Percentiles rank a stretch among this genome's conserved stretches.
These are phyloP conservation scores for Didymella arachidicola DNA, from an alignment of 2,329 filamentous ascomycete genomes.

Conservation along the genomic window DNA sequence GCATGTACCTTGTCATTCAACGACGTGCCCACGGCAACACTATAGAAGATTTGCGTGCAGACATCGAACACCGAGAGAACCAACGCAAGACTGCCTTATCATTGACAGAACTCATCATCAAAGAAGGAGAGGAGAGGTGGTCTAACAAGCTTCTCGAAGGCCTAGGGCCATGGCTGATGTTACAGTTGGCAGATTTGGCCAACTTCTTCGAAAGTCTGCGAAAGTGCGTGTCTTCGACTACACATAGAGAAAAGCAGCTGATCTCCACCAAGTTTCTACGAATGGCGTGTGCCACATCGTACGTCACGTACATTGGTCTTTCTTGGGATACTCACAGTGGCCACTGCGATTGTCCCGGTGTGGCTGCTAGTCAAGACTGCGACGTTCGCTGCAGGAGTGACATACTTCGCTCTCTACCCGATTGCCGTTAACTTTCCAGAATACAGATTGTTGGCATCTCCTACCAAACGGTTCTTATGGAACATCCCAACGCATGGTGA, in stretches of 20 bases:
- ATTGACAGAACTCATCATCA: slow-evolving; percentile 49
- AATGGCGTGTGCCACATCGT: slow-evolving; percentile 45
- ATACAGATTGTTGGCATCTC: slow-evolving; percentile 49
- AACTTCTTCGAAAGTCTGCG: slow-evolving; percentile 47
- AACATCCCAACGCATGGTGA: slow-evolving; percentile 48
- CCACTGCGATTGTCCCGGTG: slow-evolving; percentile 33
- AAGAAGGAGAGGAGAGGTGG: slow-evolving; percentile 49
- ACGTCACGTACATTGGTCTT: slow-evolving; percentile 39
- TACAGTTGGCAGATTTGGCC: slow-evolving; percentile 47
- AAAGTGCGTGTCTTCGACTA: slow-evolving; percentile 31
- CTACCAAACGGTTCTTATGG: slow-evolving; percentile 47
- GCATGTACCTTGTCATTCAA: slow-evolving; percentile 35
- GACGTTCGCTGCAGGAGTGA: slow-evolving; percentile 40
- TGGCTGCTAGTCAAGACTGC: slow-evolving; percentile 42
- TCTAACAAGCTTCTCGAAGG: slow-evolving; percentile 37
- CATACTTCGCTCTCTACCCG: slow-evolving; percentile 49
- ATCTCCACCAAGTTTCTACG: slow-evolving; percentile 42
- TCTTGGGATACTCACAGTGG: slow-evolving; percentile 30
- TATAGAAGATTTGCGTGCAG: slow-evolving; percentile 37
- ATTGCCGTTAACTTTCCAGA: slow-evolving; percentile 44
- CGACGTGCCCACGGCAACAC: slow-evolving; percentile 32
- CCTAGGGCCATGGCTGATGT: slow-evolving; percentile 46
- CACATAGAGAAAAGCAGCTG: not conserved
- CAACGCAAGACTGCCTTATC: slow-evolving; percentile 40
- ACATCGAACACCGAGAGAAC: slow-evolving; percentile 46